These are phyloP conservation scores for Plasmodium billcollinsi DNA, from an alignment of 169 alveolate genomes.

Conservation along the genomic window DNA sequence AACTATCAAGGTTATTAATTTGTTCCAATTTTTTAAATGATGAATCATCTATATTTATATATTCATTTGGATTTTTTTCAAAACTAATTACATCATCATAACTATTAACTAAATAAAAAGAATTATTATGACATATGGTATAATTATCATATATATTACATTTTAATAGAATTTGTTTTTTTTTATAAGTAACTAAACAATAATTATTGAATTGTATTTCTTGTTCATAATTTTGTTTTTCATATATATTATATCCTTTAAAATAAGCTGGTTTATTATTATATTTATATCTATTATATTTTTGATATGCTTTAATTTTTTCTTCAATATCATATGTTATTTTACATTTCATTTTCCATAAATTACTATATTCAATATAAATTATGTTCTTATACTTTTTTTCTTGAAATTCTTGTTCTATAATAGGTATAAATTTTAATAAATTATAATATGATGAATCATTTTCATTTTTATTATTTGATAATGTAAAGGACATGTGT, in stretches of 20 bases:
- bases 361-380: constrained; percentile 35
- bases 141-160: constrained; percentile 55
- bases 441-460: constrained; percentile 2
- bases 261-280: constrained; percentile 47
- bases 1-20: background rate
- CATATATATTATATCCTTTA: constrained; percentile 69
- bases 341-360: constrained; percentile 65
- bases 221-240: constrained; percentile 62
- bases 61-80: constrained; percentile 31
- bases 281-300: constrained; percentile 58
- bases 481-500: background rate
- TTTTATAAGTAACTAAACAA: constrained; percentile 68
- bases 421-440: constrained; percentile 7
- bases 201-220: constrained; percentile 60
- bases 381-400: constrained; percentile 50
- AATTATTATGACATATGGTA: constrained; percentile 37
- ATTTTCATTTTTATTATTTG: background rate
- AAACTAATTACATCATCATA: constrained; percentile 41
- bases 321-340: constrained; percentile 37
- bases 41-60: constrained; percentile 23
- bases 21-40: constrained; percentile 39
- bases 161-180: constrained; percentile 40
- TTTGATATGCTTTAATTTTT: constrained; percentile 35
- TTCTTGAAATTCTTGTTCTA: constrained; percentile 13
- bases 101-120: constrained; percentile 32